Conservation (phyloP, 345 rosid genomes). For the Rubroshorea leprosula region DNA sequence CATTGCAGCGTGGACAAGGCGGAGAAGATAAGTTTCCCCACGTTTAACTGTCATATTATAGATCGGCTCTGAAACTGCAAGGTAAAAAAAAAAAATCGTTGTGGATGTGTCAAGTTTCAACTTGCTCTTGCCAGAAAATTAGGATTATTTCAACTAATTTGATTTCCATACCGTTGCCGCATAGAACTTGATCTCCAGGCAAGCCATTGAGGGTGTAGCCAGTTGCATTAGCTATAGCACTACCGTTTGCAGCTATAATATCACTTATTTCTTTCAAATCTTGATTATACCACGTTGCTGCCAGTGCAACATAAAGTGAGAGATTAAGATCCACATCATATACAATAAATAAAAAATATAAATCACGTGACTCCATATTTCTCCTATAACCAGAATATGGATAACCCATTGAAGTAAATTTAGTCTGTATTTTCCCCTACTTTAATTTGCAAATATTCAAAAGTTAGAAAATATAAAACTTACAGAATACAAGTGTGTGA, state of each 20-base stretch:
- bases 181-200: slow-evolving; percentile 34
- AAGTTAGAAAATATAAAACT: slow-evolving; percentile 32
- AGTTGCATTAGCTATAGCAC: slow-evolving; percentile 26
- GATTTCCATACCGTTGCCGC: slow-evolving; percentile 22
- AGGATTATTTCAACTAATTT: not conserved
- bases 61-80: slow-evolving; percentile 17
- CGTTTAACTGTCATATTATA: slow-evolving; percentile 5
- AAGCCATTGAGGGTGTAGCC: slow-evolving; percentile 47
- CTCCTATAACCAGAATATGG: too few species aligned
- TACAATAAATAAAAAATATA: too few species aligned
- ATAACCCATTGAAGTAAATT: too few species aligned
- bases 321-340: not conserved
- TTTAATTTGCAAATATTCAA: too few species aligned
- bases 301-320: not conserved
- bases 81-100: not conserved
- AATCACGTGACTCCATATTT: too few species aligned
- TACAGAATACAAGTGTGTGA: slow-evolving; percentile 24
- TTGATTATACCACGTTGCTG: slow-evolving; percentile 37
- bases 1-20: slow-evolving; percentile 27
- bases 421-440: too few species aligned
- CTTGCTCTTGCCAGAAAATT: not conserved
- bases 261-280: slow-evolving; percentile 27
- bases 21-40: slow-evolving; percentile 22
- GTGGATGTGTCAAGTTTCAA: not conserved
- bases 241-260: slow-evolving; percentile 16